Base-by-base conservation (phyloP, 768 basidiomycete species). In the Guyanaporus albipodus region DNA sequence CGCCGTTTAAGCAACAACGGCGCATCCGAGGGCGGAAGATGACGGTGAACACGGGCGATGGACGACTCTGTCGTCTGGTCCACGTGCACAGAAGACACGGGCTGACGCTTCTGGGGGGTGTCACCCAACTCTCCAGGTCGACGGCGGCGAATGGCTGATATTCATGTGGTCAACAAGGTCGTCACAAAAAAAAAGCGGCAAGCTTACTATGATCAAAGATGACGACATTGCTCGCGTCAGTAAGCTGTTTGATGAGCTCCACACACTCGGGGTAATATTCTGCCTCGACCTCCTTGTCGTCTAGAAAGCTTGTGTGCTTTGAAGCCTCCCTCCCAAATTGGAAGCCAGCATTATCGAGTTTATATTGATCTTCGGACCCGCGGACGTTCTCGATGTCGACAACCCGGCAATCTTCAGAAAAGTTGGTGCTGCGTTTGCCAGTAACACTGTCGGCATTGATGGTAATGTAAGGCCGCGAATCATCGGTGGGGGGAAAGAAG, bases 51-150 rank as follows among this genome's bases (percentile, higher is more conserved):
- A 4, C 73, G 69, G 8, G 68, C 69, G 18, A 62, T 54, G 24
- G 73, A 68, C 6, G 74, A 68, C 1, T 52, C 53, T 0, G 67
- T 50, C 0, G 73, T 78, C 50, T 77, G 75, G 60, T 77, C 77
- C 23, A 72, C 70, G 54, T 76, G 77, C 9, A 69, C 72, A 7
- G 53, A 56, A 7, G 67, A 18, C 26, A 73, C 72, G 5, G 73
- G 76, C 56, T 73, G 73, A 8, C 74, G 73, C 33, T 59, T 74
- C 40, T 72, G 43, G 1, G 73, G 68, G 21, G 60, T 47, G 48
- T 71, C 69, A 12, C 64, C 67, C 15, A 44, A 17, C 43, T 70
- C 58, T 8, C 61, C 71, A 1, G 70, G 71, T 34, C 68, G 62
- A 23, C 61, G 70, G 18, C 73, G 68, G 28, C 75, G 73, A 37